phyloP scores from a whole-genome alignment of 108 stramenopile genomes.

The Cyclotella sp. region DNA sequence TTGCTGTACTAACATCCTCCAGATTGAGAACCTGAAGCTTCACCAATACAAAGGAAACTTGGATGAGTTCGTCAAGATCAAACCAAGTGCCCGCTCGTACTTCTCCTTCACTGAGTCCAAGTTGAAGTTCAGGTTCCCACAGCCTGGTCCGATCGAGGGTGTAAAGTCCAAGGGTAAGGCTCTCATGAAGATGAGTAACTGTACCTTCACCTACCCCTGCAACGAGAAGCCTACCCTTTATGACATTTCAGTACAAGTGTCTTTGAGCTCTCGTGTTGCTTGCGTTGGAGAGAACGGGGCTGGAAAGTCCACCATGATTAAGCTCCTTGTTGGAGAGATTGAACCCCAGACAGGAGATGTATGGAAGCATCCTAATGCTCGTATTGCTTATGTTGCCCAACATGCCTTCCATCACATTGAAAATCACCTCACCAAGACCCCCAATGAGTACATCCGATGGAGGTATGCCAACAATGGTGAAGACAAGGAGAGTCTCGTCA shows the following conservation, averaged over 20 bases:
- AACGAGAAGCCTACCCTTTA: slow-evolving; percentile 94
- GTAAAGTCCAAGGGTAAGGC: slow-evolving; percentile 99
- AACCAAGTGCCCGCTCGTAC: slow-evolving; percentile 97
- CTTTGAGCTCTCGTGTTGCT: slow-evolving; percentile 97
- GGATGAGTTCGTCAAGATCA: slow-evolving; percentile 96
- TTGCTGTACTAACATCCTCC: slow-evolving; percentile 98
- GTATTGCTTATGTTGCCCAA: slow-evolving; percentile 99
- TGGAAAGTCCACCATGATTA: slow-evolving; percentile 99
- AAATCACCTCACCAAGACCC: slow-evolving; percentile 95
- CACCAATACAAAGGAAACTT: slow-evolving; percentile 97
- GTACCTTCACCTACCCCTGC: slow-evolving; percentile 98
- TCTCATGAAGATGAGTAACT: slow-evolving; percentile 97
- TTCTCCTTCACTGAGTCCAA: slow-evolving; percentile 93
- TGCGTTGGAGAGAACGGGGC: slow-evolving; percentile 99
- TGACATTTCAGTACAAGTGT: slow-evolving; percentile 97
- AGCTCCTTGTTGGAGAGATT: slow-evolving; percentile 98
- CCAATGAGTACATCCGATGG: slow-evolving; percentile 99
- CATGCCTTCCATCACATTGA: slow-evolving; percentile 99
- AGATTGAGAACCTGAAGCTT: slow-evolving; percentile 98
- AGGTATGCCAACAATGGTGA: slow-evolving; percentile 98
- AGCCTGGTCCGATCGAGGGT: slow-evolving; percentile 96
- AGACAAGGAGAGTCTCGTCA: slow-evolving; percentile 98
- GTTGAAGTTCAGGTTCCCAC: slow-evolving; percentile 98
- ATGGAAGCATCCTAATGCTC: slow-evolving; percentile 99
- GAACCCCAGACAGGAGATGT: slow-evolving; percentile 94